Base-by-base conservation (phyloP, 495 filamentous ascomycete species). In the Lasiosphaeriaceae sp. region DNA sequence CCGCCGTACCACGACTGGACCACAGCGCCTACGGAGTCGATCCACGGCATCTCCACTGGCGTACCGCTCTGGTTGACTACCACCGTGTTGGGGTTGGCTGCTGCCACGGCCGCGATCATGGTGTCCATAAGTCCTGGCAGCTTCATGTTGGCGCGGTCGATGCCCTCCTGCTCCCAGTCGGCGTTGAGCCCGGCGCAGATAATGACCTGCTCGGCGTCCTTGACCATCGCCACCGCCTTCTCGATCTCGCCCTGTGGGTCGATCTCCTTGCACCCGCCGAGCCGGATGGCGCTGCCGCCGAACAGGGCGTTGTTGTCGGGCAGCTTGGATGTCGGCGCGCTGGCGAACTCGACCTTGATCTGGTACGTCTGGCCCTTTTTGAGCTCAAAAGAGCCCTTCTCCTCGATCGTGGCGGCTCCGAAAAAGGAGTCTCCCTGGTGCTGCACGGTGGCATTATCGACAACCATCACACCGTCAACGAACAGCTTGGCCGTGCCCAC, bases 81-180 rank as follows among this genome's bases (percentile, higher is more conserved):
- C 0, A 84, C 75, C 11, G 82, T 75, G 53, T 80, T 81, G 12
- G 82, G 74, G 58, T 86, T 86, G 0, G 74, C 82, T 0, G 67
- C 71, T 2, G 82, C 66, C 5, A 88, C 78, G 1, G 74, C 75
- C 22, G 73, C 65, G 56, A 88, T 84, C 45, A 88, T 68, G 23
- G 79, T 76, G 61, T 88, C 82, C 61, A 74, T 67, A 39, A 77
- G 74, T 0, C 76, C 78, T 11, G 85, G 82, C 4, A 87, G 74
- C 46, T 82, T 76, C 79, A 88, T 84, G 52, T 75, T 70, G 11
- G 79, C 74, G 24, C 83, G 79, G 67, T 90, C 86, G 37, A 80
- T 73, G 41, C 86, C 86, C 65, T 88, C 85, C 2, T 79, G 81
- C 62, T 89, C 86, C 83, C 83, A 87, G 61, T 87, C 83, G 34